Percentiles rank a stretch among this genome's conserved stretches.
These are phyloP conservation scores for Puya raimondii DNA, from an alignment of 176 grass and related monocot genomes.

Conservation along the genomic window DNA sequence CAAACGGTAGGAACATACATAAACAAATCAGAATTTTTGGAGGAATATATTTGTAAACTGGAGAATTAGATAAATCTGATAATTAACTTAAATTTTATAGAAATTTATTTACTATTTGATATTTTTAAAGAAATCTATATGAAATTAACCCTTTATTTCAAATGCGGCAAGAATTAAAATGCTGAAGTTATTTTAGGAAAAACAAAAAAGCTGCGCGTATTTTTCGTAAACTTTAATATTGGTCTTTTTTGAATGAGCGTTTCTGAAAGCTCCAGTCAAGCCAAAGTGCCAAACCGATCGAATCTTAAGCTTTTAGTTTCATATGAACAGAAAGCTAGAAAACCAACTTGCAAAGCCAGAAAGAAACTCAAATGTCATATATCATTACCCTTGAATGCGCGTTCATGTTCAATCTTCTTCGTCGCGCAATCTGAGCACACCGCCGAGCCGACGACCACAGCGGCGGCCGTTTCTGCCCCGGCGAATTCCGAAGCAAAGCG, in stretches of 20 bases:
- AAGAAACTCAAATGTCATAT: background rate
- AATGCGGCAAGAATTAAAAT: too few relatives aligned
- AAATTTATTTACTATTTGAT: too few relatives aligned
- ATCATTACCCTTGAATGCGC: slow-evolving; percentile 29
- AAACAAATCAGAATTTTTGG: too few relatives aligned
- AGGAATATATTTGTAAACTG: too few relatives aligned
- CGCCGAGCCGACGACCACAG: slow-evolving; percentile 26
- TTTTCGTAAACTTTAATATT: background rate
- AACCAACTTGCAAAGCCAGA: background rate
- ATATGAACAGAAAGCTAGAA: background rate
- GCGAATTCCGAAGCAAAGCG: background rate
- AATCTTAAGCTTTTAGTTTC: background rate
- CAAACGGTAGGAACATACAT: too few relatives aligned
- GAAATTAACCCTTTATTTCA: too few relatives aligned
- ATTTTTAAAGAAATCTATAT: too few relatives aligned
- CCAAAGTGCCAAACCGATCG: too few relatives aligned
- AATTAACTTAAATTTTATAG: too few relatives aligned
- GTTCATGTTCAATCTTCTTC: slow-evolving; percentile 16
- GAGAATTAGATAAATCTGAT: too few relatives aligned
- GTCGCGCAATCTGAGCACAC: slow-evolving; percentile 41
- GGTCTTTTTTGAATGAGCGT: too few relatives aligned
- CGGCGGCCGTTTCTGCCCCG: background rate
- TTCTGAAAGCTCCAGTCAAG: too few relatives aligned
- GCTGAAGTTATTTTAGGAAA: background rate
- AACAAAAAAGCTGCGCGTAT: background rate